Evolutionary conservation across 2,329 filamentous ascomycete genomes (phyloP).

Genomic region (Trichophyton verrucosum): DNA sequence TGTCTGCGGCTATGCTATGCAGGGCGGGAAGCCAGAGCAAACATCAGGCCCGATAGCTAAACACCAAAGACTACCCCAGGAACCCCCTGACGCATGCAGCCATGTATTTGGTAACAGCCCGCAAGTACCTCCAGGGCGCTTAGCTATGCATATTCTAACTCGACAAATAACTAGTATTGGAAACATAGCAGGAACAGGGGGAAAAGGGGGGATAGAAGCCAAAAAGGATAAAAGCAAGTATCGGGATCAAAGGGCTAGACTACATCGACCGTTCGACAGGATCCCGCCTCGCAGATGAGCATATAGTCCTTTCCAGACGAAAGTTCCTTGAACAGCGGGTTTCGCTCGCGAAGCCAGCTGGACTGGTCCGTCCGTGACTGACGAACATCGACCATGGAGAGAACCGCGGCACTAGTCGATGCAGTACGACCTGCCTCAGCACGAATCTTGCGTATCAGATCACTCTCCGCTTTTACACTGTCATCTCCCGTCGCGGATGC

Average conservation of each 20-base stretch:
- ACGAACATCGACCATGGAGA: constrained; percentile 26
- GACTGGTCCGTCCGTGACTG: constrained; percentile 25
- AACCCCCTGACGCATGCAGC: too few species aligned
- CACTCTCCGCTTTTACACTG: not conserved
- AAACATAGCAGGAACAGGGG: not conserved
- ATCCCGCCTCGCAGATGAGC: constrained; percentile 28
- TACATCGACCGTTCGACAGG: constrained; percentile 27
- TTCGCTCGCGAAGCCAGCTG: constrained; percentile 29
- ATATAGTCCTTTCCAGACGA: constrained; percentile 28
- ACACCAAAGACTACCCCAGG: not conserved
- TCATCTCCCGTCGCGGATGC: constrained; percentile 15
- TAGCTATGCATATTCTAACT: not conserved
- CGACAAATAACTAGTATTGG: not conserved
- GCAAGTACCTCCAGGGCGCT: not conserved
- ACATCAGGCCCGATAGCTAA: not conserved
- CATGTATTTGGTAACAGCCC: too few species aligned
- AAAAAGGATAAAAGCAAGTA: not conserved
- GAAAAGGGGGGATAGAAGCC: not conserved
- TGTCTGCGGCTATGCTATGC: too few species aligned
- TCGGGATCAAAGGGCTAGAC: not conserved
- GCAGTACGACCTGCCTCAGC: constrained; percentile 23
- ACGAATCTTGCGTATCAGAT: constrained; percentile 22
- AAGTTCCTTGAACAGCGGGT: constrained; percentile 27
- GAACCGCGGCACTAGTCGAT: constrained; percentile 23
- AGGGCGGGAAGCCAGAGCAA: not conserved